Evolutionary conservation across 2,329 filamentous ascomycete species (phyloP).

Genomic region (Tolypocladium guangdongense): DNA sequence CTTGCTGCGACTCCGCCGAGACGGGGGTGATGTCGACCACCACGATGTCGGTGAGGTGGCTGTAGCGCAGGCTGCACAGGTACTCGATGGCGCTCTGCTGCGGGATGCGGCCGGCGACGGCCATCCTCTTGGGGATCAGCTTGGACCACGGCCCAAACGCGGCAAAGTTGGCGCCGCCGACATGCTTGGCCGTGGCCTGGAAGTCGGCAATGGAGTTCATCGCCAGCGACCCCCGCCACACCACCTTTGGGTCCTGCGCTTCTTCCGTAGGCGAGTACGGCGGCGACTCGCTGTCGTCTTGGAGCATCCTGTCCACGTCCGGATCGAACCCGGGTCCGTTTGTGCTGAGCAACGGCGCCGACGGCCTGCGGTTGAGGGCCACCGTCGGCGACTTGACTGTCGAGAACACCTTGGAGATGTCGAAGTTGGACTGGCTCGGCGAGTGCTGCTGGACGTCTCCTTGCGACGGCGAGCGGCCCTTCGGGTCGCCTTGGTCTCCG

Average conservation of each 20-base stretch:
- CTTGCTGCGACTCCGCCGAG: constrained; percentile 45
- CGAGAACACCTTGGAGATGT: constrained; percentile 78
- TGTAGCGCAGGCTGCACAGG: constrained; percentile 76
- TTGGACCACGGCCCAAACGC: constrained; percentile 59
- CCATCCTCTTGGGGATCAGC: constrained; percentile 59
- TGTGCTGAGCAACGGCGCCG: constrained; percentile 31
- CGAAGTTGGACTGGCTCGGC: constrained; percentile 52
- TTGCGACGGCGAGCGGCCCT: constrained; percentile 25
- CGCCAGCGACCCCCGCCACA: constrained; percentile 66
- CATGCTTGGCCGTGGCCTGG: constrained; percentile 64
- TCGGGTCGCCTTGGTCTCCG: constrained; percentile 14
- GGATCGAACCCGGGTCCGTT: constrained; percentile 62
- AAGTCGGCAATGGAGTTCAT: constrained; percentile 75
- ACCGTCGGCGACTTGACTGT: constrained; percentile 65
- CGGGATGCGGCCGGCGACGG: constrained; percentile 70
- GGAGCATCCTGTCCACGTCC: constrained; percentile 80
- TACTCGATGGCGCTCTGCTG: constrained; percentile 81
- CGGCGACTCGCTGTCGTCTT: constrained; percentile 70
- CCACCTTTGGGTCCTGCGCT: constrained; percentile 51
- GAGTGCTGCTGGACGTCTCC: constrained; percentile 39
- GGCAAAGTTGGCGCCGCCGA: constrained; percentile 70
- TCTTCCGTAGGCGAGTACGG: constrained; percentile 76
- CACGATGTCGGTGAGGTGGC: constrained; percentile 70
- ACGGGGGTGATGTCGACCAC: constrained; percentile 63
- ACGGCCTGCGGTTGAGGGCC: constrained; percentile 35